Evolutionary conservation across 768 basidiomycete genomes (phyloP).

Genomic region (Cyclocybe aegerita): DNA sequence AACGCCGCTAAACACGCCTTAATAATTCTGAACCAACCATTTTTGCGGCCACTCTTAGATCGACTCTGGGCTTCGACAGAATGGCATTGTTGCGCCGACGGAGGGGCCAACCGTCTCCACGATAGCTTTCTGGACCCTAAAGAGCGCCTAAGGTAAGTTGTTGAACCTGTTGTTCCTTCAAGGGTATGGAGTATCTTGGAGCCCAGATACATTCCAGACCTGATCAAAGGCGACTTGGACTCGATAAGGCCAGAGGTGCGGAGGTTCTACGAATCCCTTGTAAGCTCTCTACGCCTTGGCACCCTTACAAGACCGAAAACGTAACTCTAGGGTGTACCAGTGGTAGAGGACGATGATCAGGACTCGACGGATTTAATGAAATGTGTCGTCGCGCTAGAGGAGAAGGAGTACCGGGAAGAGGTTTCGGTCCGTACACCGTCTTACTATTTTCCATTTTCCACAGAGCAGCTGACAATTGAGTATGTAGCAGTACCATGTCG

Average conservation of each 20-base stretch:
- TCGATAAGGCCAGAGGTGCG: slow-evolving; percentile 78
- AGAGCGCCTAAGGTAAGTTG: slow-evolving; percentile 17
- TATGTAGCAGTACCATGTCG: slow-evolving; percentile 53
- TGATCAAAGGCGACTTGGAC: slow-evolving; percentile 95
- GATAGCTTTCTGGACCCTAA: slow-evolving; percentile 42
- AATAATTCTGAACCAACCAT: slow-evolving; percentile 91
- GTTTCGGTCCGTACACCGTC: slow-evolving; percentile 30
- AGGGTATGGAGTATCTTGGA: slow-evolving; percentile 1
- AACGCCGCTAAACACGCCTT: slow-evolving; percentile 44
- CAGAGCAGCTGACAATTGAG: slow-evolving; percentile 22
- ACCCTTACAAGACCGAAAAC: too few relatives aligned
- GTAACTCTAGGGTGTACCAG: slow-evolving; percentile 57
- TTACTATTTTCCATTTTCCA: not conserved
- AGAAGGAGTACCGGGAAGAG: slow-evolving; percentile 47
- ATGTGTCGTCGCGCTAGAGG: slow-evolving; percentile 66
- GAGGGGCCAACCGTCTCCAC: slow-evolving; percentile 82
- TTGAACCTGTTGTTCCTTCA: not conserved
- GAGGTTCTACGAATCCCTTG: slow-evolving; percentile 61
- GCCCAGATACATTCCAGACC: slow-evolving; percentile 70
- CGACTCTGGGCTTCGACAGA: slow-evolving; percentile 54
- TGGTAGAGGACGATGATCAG: slow-evolving; percentile 70
- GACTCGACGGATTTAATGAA: slow-evolving; percentile 97
- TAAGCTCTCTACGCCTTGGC: slow-evolving; percentile 26
- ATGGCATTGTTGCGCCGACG: slow-evolving; percentile 79
- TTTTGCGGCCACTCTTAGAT: slow-evolving; percentile 59